phyloP scores from a whole-genome alignment of 1,284 basidiomycete species.

The Tilletiopsis washingtonensis region DNA sequence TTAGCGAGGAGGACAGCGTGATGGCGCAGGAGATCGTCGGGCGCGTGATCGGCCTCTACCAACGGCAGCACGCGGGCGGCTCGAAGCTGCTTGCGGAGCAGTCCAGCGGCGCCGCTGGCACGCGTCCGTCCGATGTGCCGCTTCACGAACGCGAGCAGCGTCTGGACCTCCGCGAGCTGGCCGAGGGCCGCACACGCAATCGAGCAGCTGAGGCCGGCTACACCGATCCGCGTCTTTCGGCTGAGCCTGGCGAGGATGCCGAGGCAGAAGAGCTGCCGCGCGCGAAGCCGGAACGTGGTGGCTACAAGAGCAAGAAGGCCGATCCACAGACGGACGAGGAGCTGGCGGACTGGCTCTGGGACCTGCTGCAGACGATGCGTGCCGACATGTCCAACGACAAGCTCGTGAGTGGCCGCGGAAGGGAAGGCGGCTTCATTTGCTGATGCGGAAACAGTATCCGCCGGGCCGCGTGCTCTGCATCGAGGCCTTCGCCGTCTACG shows the following conservation, averaged over 20 bases:
- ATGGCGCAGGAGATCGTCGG: slow-evolving; percentile 53
- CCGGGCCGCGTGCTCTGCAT: slow-evolving; percentile 37
- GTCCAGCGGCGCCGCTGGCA: slow-evolving; percentile 30
- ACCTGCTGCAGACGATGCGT: slow-evolving; percentile 38
- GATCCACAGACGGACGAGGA: slow-evolving; percentile 16
- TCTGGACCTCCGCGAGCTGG: slow-evolving; percentile 20
- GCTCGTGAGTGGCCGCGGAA: too few species aligned
- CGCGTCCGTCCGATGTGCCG: slow-evolving; percentile 19
- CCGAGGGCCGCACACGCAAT: slow-evolving; percentile 28
- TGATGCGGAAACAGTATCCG: too few species aligned
- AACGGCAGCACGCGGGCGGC: too few species aligned
- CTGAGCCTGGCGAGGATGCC: too few species aligned
- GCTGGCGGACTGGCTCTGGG: slow-evolving; percentile 34
- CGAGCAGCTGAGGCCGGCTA: slow-evolving; percentile 23
- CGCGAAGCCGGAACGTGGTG: not conserved
- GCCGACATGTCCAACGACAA: slow-evolving; percentile 31
- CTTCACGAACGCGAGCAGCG: slow-evolving; percentile 17
- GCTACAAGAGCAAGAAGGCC: not conserved
- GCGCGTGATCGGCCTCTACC: slow-evolving; percentile 46
- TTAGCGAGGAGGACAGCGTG: slow-evolving; percentile 23
- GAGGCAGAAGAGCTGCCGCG: slow-evolving; percentile 2
- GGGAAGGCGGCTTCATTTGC: too few species aligned
- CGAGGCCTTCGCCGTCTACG: slow-evolving; percentile 33
- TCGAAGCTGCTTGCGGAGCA: slow-evolving; percentile 33
- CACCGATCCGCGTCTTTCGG: slow-evolving; percentile 16